phyloP scores from a whole-genome alignment of 495 filamentous ascomycete genomes.

The Penicillium cataractarum region DNA sequence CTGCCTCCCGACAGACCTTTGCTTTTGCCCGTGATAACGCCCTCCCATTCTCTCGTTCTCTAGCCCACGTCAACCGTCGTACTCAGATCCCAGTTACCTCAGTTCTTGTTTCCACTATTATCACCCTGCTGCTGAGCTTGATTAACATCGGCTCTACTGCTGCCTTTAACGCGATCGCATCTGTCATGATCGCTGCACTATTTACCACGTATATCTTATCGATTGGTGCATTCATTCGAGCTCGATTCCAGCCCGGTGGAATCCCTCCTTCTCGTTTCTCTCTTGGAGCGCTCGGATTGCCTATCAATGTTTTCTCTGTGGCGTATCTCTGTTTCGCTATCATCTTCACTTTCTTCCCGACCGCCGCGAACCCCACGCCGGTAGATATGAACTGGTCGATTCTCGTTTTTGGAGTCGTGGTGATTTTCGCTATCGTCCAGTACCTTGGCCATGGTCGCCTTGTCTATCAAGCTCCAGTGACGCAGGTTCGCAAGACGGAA shows the following conservation, averaged over 20 bases:
- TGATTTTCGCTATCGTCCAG: slow-evolving; percentile 46
- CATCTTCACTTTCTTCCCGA: slow-evolving; percentile 54
- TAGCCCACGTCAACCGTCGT: slow-evolving; percentile 41
- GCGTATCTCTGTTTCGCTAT: slow-evolving; percentile 37
- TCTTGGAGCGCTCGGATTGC: slow-evolving; percentile 27
- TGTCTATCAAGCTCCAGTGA: slow-evolving; percentile 47
- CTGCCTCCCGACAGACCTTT: slow-evolving; percentile 50
- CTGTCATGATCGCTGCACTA: slow-evolving; percentile 44
- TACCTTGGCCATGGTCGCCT: slow-evolving; percentile 46
- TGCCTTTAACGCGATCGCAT: slow-evolving; percentile 50
- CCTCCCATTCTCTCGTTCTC: slow-evolving; percentile 41
- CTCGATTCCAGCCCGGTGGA: slow-evolving; percentile 28
- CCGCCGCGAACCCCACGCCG: slow-evolving; percentile 32
- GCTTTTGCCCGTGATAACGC: slow-evolving; percentile 58
- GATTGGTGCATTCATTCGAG: slow-evolving; percentile 33
- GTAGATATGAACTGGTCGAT: slow-evolving; percentile 49
- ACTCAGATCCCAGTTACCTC: slow-evolving; percentile 57
- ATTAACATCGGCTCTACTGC: slow-evolving; percentile 51
- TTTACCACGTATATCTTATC: slow-evolving; percentile 48
- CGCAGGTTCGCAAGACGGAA: slow-evolving; percentile 29
- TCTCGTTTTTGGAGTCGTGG: slow-evolving; percentile 45
- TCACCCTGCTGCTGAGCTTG: slow-evolving; percentile 49
- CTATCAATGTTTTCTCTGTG: slow-evolving; percentile 31
- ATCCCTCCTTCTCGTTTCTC: slow-evolving; percentile 32
- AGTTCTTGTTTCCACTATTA: slow-evolving; percentile 52